Evolutionary conservation across 768 basidiomycete genomes (phyloP), one percentile per base, ranked within the genome.

Genomic region (Collybia sp.): DNA sequence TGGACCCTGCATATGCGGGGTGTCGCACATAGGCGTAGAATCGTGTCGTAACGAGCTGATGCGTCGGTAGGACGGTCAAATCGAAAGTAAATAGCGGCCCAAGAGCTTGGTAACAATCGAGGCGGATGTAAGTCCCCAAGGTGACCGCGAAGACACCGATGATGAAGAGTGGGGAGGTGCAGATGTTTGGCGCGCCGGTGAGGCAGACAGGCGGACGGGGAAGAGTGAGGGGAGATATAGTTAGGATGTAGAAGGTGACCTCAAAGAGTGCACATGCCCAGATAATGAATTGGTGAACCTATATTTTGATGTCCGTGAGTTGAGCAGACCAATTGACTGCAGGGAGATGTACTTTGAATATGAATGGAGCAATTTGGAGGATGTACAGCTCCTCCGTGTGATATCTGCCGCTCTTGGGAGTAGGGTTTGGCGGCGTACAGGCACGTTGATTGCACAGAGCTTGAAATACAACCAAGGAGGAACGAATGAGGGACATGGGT

Each of bases 381-480:
- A 79, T 65, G 53, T 69, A 72, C 31, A 72, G 62, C 56, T 76
- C 73, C 13, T 77, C 65, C 0, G 73, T 78, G 57, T 80, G 73
- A 53, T 79, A 82, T 4, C 80, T 65, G 8, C 65, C 66, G 43
- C 77, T 77, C 30, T 56, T 46, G 0, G 68, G 71, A 0, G 79
- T 77, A 10, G 76, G 76, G 56, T 82, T 79, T 1, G 81, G 81
- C 1, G 81, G 78, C 0, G 75, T 76, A 51, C 69, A 76, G 0
- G 77, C 81, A 0, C 70, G 52, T 33, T 78, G 73, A 52, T 81
- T 77, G 56, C 64, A 68, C 18, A 71, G 37, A 1, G 78, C 75
- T 50, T 82, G 80, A 32, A 75, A 46, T 30, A 69, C 52, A 51
- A 76, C 69, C 45, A 83, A 71, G 31, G 61, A 53, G n/a, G 72